Percentiles rank a stretch among this genome's conserved stretches.
Evolutionary conservation across 2,329 filamentous ascomycete genomes (phyloP).

Genomic region (Paracoccidioides brasiliensis): DNA sequence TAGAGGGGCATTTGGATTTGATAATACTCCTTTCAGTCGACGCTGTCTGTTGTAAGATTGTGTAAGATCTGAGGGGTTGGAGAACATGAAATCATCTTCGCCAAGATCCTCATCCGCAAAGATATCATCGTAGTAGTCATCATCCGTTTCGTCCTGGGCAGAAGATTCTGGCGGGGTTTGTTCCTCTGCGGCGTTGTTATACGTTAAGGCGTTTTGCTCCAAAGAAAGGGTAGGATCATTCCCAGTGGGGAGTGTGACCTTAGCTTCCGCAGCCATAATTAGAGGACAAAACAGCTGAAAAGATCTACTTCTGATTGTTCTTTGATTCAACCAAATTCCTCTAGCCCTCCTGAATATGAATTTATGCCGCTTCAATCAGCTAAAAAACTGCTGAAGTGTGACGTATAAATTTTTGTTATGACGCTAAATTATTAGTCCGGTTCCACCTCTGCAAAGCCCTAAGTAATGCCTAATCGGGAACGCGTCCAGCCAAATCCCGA

Average conservation of each 20-base stretch:
- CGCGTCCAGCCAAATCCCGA: conserved; percentile 6
- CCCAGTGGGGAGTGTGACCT: neutral
- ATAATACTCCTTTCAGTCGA: conserved; percentile 45
- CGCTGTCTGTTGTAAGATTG: conserved; percentile 82
- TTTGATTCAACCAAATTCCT: neutral
- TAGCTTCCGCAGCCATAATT: conserved; percentile 1
- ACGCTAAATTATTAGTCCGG: conserved; percentile 8
- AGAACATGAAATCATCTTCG: conserved; percentile 43
- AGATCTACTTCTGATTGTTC: neutral
- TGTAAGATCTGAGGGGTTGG: conserved; percentile 55
- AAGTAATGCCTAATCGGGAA: conserved; percentile 8
- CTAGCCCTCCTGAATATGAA: neutral
- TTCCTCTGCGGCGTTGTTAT: conserved; percentile 16
- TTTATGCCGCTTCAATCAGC: neutral
- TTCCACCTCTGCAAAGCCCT: conserved; percentile 5
- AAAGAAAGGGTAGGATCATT: neutral
- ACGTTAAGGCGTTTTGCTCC: neutral
- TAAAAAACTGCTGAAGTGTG: neutral
- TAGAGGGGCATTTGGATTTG: conserved; percentile 38
- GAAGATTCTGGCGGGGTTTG: conserved; percentile 25
- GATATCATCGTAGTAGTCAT: conserved; percentile 50
- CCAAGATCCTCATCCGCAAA: conserved; percentile 41
- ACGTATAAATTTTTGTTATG: conserved; percentile 4
- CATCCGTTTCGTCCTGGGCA: conserved; percentile 40
- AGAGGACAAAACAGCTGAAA: neutral